Evolutionary conservation across 768 basidiomycete genomes (phyloP).

Genomic region (Boletus sp.): DNA sequence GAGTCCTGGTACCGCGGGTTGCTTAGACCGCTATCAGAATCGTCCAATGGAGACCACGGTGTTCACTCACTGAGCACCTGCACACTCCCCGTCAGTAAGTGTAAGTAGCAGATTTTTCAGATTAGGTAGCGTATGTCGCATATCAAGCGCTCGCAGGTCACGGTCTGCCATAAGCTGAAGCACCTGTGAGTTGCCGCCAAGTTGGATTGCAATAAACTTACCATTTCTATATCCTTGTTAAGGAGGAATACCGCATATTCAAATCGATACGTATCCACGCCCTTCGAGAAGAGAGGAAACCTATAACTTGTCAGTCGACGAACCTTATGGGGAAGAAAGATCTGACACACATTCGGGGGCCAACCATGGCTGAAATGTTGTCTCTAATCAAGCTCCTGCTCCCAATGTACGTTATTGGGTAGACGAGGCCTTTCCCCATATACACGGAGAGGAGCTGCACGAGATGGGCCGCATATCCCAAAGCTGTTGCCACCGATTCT

Average conservation of each 20-base stretch:
- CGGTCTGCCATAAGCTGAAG: constrained; percentile 85
- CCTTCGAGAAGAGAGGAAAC: constrained; percentile 93
- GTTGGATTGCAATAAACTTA: constrained; percentile 28
- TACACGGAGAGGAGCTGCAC: constrained; percentile 81
- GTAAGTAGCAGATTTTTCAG: constrained; percentile 91
- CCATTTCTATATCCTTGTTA: constrained; percentile 97
- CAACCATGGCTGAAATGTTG: constrained; percentile 92
- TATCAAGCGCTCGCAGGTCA: constrained; percentile 85
- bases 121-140: constrained; percentile 95
- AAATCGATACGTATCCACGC: constrained; percentile 95
- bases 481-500: constrained; percentile 81
- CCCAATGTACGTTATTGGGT: constrained; percentile 88
- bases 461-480: constrained; percentile 88
- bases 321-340: constrained; percentile 1
- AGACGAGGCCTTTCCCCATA: constrained; percentile 70
- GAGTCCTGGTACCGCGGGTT: constrained; percentile 20
- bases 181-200: constrained; percentile 1
- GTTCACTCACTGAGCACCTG: constrained; percentile 44
- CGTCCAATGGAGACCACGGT: neutral
- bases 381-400: constrained; percentile 91
- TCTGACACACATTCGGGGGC: constrained; percentile 79
- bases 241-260: constrained; percentile 96
- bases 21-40: constrained; percentile 18
- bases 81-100: constrained; percentile 67
- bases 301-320: constrained; percentile 40